These are phyloP conservation scores for Coemansia sp. DNA, from an alignment of 192 early-diverging fungal species.

Conservation along the genomic window DNA sequence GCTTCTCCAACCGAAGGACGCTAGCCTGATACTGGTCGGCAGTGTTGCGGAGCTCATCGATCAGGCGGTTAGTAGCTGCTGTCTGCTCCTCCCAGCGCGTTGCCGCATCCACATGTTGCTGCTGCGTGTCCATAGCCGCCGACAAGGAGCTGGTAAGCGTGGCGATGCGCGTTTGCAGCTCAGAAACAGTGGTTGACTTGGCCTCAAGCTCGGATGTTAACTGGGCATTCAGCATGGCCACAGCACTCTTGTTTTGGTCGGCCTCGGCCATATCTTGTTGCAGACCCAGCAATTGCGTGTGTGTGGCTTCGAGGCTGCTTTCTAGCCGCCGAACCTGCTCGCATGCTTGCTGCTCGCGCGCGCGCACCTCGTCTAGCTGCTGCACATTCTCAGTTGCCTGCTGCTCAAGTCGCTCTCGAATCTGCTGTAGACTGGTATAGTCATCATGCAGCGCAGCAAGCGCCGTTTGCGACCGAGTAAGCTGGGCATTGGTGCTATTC, in stretches of 20 bases:
- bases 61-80: neutral
- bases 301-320: neutral
- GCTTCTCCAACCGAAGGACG: neutral
- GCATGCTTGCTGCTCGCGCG: neutral
- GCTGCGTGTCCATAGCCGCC: neutral
- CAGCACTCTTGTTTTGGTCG: neutral
- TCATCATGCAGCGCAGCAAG: neutral
- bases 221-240: slow-evolving; percentile 1
- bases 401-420: neutral
- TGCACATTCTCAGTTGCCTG: neutral
- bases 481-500: neutral
- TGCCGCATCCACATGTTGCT: neutral
- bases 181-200: neutral
- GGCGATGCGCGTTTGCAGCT: neutral
- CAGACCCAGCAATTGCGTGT: neutral
- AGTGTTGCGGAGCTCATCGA: neutral
- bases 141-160: neutral
- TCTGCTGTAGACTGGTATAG: neutral
- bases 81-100: neutral
- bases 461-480: slow-evolving; percentile 1
- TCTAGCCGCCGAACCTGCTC: slow-evolving; percentile 9
- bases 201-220: slow-evolving; percentile 1
- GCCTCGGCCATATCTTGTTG: neutral
- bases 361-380: neutral
- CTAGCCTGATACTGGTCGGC: neutral